Evolutionary conservation across 2,329 filamentous ascomycete species (phyloP), one percentile per base, ranked within the genome.

Genomic region (Claviceps purpurea): DNA sequence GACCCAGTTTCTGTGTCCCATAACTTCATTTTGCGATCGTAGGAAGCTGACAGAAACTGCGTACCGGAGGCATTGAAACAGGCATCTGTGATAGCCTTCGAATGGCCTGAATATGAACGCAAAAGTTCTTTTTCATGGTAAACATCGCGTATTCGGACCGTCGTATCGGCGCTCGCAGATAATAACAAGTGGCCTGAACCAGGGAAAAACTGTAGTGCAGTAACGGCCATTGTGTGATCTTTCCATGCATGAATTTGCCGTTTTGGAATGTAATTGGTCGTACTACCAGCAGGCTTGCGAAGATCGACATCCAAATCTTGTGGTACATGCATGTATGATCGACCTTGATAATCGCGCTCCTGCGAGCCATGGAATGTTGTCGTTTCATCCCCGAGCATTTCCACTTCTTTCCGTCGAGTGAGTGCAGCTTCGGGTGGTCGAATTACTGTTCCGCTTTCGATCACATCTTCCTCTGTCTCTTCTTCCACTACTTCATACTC

Each of bases 1-100:
- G 84, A 77, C 46, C 93, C 93, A 22, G 88, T 96, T 68, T 98
- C 93, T 0, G 91, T 96, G 62, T 98, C 93, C 93, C 93, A 98
- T 34, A 98, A 77, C 70, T 97, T 96, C 73, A 97, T 96, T 72
- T 88, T 85, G 51, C 91, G 85, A 67, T 98, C 93, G 67, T 94
- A 98, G 16, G 88, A 93, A 1, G 87, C 86, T 2, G 90, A 90
- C 26, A 98, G 71, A 73, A 98, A 98, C 51, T 86, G 86, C 11
- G 81, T 86, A 50, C 93, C 93, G 37, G 81, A 78, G 3, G 76
- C 76, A 62, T 90, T 89, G 78, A 97, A 97, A 60, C 85, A 85
- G 45, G 93, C 81, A 64, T 96, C 91, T 30, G 90, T 91, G 26
- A 97, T 76, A 18, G 89, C 85, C 69, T 96, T 97, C 38, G 78